These are phyloP conservation scores for Botryobasidium botryosum DNA, from an alignment of 768 basidiomycete species.

Conservation along the genomic window DNA sequence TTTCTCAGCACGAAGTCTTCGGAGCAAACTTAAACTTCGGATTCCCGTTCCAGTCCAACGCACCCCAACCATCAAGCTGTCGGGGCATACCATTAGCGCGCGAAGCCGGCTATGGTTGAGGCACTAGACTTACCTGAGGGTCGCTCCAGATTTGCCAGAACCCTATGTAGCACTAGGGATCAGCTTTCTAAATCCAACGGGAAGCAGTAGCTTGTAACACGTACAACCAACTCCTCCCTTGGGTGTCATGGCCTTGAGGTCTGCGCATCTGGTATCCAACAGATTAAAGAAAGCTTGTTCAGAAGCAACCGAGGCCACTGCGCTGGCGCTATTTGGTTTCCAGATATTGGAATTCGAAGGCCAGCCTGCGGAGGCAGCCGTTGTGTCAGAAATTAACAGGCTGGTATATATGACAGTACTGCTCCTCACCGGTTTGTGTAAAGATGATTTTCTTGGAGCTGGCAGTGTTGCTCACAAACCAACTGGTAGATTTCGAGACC, in stretches of 20 bases:
- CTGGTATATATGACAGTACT: background rate
- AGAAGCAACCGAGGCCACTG: constrained; percentile 11
- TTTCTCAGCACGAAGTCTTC: constrained; percentile 10
- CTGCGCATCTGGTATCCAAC: constrained; percentile 12
- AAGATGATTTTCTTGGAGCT: constrained; percentile 3
- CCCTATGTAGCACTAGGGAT: no score
- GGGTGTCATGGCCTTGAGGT: constrained; percentile 5
- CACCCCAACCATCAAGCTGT: constrained; percentile 13
- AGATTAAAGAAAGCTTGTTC: constrained; percentile 12
- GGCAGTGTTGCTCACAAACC: background rate
- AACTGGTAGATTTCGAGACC: background rate
- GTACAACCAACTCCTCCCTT: constrained; percentile 10
- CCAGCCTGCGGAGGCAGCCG: constrained; percentile 9
- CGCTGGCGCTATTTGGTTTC: constrained; percentile 12
- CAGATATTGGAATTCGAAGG: constrained; percentile 12
- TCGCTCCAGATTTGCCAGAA: constrained; percentile 11
- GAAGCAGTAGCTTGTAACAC: no score
- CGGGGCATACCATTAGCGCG: no score
- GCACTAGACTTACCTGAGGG: background rate
- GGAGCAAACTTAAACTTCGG: constrained; percentile 11
- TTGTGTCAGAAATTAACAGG: background rate
- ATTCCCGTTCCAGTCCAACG: constrained; percentile 7
- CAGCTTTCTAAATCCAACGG: no score
- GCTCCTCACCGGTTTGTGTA: constrained; percentile 2
- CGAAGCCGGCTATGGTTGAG: background rate